These are phyloP conservation scores for Gryganskiella cystojenkinii DNA, from an alignment of 192 early-diverging fungal genomes.

Conservation along the genomic window DNA sequence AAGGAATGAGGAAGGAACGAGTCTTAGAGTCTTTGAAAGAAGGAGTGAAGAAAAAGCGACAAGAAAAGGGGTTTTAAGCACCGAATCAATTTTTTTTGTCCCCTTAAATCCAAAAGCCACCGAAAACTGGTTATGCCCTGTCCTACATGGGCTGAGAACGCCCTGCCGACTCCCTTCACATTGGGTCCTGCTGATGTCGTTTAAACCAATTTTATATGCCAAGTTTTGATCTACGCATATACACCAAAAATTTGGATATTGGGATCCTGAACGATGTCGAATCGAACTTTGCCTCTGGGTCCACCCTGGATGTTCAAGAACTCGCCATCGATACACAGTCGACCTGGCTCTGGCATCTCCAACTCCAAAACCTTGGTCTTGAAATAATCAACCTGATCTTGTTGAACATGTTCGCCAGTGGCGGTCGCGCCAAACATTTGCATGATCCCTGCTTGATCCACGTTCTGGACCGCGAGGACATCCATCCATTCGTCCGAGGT, in stretches of 20 bases:
- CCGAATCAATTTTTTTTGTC: too few relatives aligned
- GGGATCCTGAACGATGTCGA: conserved; percentile 25
- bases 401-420: conserved; percentile 50
- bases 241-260: conserved; percentile 33
- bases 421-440: conserved; percentile 40
- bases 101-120: too few relatives aligned
- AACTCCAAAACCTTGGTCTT: conserved; percentile 50
- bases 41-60: too few relatives aligned
- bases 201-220: too few relatives aligned
- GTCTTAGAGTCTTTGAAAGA: too few relatives aligned
- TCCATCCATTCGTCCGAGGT: conserved; percentile 56
- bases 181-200: too few relatives aligned
- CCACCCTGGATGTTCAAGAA: conserved; percentile 31
- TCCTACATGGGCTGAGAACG: too few relatives aligned
- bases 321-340: conserved; percentile 63
- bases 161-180: too few relatives aligned
- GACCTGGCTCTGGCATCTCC: conserved; percentile 44
- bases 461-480: conserved; percentile 51
- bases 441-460: conserved; percentile 41
- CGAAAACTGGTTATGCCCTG: too few relatives aligned
- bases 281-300: conserved; percentile 22
- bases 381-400: conserved; percentile 56
- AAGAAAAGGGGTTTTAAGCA: too few relatives aligned
- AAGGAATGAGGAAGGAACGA: too few relatives aligned
- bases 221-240: conserved; percentile 14